phyloP scores from a whole-genome alignment of 2,329 filamentous ascomycete species.

The Nemania bipapillata region DNA sequence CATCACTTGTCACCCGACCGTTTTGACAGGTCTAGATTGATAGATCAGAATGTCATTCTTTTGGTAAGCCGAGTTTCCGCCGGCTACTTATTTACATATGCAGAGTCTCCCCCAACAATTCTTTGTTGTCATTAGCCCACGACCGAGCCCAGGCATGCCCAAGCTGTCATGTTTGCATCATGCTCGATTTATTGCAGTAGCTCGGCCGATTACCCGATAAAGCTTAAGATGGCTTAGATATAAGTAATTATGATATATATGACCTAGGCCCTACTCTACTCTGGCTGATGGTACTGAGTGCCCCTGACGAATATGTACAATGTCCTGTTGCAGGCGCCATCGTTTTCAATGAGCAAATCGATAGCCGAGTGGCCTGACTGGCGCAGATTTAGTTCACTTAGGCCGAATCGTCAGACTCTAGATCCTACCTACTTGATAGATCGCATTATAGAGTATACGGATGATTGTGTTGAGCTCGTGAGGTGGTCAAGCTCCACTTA shows the following conservation, averaged over 20 bases:
- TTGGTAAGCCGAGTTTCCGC: neutral
- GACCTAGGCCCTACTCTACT: neutral
- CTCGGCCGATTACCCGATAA: too few relatives aligned
- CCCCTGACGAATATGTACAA: neutral
- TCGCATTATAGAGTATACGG: neutral
- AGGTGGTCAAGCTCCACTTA: too few relatives aligned
- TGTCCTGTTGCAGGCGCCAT: neutral
- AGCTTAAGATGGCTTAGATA: too few relatives aligned
- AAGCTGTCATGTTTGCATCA: too few relatives aligned
- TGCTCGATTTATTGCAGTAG: too few relatives aligned
- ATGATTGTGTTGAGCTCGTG: neutral
- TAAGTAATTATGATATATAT: too few relatives aligned
- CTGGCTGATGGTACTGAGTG: neutral
- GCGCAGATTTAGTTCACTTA: neutral
- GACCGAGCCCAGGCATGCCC: too few relatives aligned
- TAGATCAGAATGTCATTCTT: neutral
- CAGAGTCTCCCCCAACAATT: neutral
- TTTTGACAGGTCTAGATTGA: neutral
- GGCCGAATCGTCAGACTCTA: neutral
- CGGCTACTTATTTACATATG: neutral
- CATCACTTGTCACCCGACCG: constrained; percentile 2
- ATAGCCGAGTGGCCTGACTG: neutral
- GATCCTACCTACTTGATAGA: neutral
- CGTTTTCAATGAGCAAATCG: neutral
- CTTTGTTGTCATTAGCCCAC: too few relatives aligned